Base-by-base conservation (phyloP, 2,329 filamentous ascomycete species). In the Thelonectria olida region DNA sequence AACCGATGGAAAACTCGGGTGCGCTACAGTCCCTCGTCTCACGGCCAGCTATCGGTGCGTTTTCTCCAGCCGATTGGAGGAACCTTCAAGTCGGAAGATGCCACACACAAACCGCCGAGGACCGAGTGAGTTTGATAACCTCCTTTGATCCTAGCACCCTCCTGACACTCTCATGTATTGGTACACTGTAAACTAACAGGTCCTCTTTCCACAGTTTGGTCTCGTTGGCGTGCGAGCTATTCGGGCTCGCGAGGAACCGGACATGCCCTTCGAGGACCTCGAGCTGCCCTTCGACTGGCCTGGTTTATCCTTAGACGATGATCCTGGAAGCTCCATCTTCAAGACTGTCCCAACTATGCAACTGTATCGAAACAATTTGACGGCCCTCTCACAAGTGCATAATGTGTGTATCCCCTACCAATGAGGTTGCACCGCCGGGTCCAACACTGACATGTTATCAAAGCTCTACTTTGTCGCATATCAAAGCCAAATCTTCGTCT, bases 381-480 rank as follows among this genome's bases (percentile, higher is more conserved):
- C 85, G 2, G 82, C 81, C 1, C 75, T 89, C 12, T 89, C 87
- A 1, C 85, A 88, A 64, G 75, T 74, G 41, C 84, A 83, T 71
- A 88, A 89, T 70, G 84, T 85, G 69, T 34, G 73, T 54, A 42
- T 28, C 45, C 52, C 31, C 47, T 38, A 38, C 31, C 22, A 23
- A 19, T 28, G 27, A 15, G 31, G 51, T 25, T 23, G 15, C 44
- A 27, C 8, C 45, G 45, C n/a, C 7, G n/a, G 15, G 50, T 42
- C 54, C 34, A 51, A 48, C 45, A 27, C 62, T 72, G 41, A 68
- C 49, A 8, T 34, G 28, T 38, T 34, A 9, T 23, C 48, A 23
- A 61, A 86, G 81, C 81, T 90, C 20, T 90, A 89, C 72, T 87
- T 90, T 67, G 83, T 81, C 10, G 88, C 85, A 12, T 89, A 87